Conservation (phyloP, 2,329 filamentous ascomycete species). For the Colletotrichum cordylinicola region DNA sequence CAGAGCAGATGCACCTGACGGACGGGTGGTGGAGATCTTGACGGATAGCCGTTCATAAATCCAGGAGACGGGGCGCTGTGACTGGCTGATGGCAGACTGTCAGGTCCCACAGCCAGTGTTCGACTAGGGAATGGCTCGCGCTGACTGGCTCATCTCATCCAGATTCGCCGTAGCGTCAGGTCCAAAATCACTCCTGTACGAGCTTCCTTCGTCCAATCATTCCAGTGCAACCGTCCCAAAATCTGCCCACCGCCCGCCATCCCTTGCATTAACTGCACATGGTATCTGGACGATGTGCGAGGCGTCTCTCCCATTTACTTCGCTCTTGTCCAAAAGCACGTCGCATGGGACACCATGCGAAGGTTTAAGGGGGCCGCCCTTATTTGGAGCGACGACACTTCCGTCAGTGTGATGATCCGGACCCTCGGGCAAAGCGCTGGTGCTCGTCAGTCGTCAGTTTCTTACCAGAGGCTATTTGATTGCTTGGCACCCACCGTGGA, state of each 20-base stretch:
- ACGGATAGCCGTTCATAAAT: neutral
- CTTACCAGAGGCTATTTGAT: neutral
- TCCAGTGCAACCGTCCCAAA: neutral
- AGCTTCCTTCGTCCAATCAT: neutral
- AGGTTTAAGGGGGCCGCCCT: neutral
- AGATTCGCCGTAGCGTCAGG: constrained; percentile 12
- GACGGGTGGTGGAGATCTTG: neutral
- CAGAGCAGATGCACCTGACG: neutral
- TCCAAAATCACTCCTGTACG: neutral
- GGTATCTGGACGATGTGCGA: neutral
- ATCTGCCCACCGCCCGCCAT: neutral
- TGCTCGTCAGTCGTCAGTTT: neutral
- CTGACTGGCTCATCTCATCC: constrained; percentile 3
- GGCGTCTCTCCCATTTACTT: neutral
- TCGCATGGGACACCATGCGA: constrained; percentile 8
- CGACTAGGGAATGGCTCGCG: neutral
- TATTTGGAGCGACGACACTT: neutral
- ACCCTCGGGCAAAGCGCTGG: neutral
- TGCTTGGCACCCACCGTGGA: neutral
- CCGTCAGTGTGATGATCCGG: neutral
- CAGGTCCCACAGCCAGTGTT: neutral
- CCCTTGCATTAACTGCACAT: neutral
- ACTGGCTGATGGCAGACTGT: constrained; percentile 1
- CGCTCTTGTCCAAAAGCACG: neutral
- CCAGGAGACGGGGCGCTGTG: neutral